Evolutionary conservation across 2,329 filamentous ascomycete genomes (phyloP), one percentile per base, ranked within the genome.

Genomic region (Aureobasidium melanogenum): DNA sequence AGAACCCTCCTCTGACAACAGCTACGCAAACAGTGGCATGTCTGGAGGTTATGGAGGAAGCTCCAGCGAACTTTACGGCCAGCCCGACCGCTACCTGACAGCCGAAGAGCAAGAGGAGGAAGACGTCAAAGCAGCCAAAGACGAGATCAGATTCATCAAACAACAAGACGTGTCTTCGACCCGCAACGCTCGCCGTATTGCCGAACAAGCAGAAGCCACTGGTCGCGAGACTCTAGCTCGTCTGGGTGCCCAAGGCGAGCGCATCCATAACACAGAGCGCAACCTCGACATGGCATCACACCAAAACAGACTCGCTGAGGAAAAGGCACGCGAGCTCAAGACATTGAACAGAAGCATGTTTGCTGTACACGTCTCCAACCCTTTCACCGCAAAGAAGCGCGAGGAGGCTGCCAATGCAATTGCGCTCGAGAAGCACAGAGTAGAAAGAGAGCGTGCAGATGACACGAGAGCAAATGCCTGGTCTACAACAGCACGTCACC

Each of bases 331-430:
- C 51, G 91, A 96, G 70, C 78, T 97, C 39, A 93, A 93, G 77
- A 89, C 84, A 0, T 79, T 95, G 54, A 96, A 97, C 74, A 81
- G 88, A 64, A 91, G 87, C 77, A 96, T 97, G 91, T 96, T 96
- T 70, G 88, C 89, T 44, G 69, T 73, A 47, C 70, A 74, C 64
- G 69, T 72, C 28, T 67, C 67, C 38, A 75, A 76, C 64, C 76
- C 77, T 5, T 79, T 96, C 71, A 94, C 89, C 0, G 84, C 84
- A 15, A 84, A 83, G 64, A 82, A 81, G 66, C 82, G 87, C 47
- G 68, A 65, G 47, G 64, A 69, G 32, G 84, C 83, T 62, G 82
- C 84, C 43, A 89, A 94, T 65, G 79, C 87, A 55, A 80, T 84
- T 60, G 82, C 89, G 47, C 78, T 95, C 69, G 84, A 87, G 48